A percentile compares a stretch with the other conserved stretches of the same genome.
Evolutionary conservation across 2,329 filamentous ascomycete genomes (phyloP).

Genomic region (Fusarium sp.): DNA sequence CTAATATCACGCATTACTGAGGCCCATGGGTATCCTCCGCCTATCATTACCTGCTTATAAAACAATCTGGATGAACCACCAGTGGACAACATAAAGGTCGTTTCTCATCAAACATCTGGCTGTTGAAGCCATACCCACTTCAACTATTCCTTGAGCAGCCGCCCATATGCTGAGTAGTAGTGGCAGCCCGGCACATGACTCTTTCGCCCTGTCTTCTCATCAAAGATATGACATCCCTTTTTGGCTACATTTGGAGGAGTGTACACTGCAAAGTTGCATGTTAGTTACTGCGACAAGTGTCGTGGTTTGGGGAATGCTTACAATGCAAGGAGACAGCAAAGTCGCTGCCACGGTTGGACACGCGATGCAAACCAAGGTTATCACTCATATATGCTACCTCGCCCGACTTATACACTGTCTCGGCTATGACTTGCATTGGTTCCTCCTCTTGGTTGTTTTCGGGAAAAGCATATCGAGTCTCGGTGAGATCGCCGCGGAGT

Average conservation of each 20-base stretch:
- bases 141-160: constrained; percentile 56
- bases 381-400: constrained; percentile 93
- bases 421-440: constrained; percentile 73
- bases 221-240: constrained; percentile 84
- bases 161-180: constrained; percentile 76
- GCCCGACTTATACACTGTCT: constrained; percentile 76
- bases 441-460: constrained; percentile 58
- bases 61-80: constrained; percentile 14
- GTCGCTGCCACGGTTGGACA: constrained; percentile 80
- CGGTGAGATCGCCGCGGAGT: constrained; percentile 80
- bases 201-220: constrained; percentile 78
- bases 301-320: constrained; percentile 53
- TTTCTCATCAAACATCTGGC: constrained; percentile 36
- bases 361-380: constrained; percentile 85
- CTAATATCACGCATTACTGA: constrained; percentile 28
- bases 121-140: constrained; percentile 4
- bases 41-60: constrained; percentile 5
- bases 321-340: constrained; percentile 86
- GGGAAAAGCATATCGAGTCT: constrained; percentile 85
- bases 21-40: not conserved
- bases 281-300: constrained; percentile 52
- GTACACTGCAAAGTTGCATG: constrained; percentile 67
- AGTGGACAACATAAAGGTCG: constrained; percentile 29
- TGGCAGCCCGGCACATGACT: constrained; percentile 77
- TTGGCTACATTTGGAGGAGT: constrained; percentile 90